These are phyloP conservation scores for Yarrowia sp. DNA, from an alignment of 805 yeast genomes.

Conservation along the genomic window DNA sequence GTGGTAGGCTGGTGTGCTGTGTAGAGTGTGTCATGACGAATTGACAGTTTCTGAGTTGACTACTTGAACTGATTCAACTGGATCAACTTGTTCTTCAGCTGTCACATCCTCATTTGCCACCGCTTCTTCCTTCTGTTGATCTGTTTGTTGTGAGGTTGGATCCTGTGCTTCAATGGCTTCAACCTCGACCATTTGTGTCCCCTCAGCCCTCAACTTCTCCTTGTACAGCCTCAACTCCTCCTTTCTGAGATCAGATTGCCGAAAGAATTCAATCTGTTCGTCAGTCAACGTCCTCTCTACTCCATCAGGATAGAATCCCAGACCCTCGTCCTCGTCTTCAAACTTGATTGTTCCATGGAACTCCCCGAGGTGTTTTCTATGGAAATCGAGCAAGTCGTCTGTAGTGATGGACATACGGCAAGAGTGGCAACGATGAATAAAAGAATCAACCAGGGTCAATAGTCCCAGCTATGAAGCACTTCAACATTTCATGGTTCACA, in stretches of 20 bases:
- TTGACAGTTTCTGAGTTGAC: too few relatives aligned
- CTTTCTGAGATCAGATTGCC: conserved; percentile 41
- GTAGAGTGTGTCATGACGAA: neutral
- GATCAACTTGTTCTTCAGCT: neutral
- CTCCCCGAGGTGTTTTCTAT: conserved; percentile 6
- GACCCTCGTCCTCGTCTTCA: conserved; percentile 5
- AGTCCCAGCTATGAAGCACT: too few relatives aligned
- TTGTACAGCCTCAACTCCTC: conserved; percentile 28
- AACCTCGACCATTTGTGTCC: neutral
- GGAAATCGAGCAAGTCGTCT: conserved; percentile 13
- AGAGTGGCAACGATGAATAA: neutral
- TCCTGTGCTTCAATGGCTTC: conserved; percentile 5
- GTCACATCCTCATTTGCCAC: neutral
- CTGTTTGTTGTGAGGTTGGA: conserved; percentile 16
- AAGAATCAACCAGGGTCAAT: neutral
- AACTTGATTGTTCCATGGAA: conserved; percentile 18
- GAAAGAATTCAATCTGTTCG: conserved; percentile 44
- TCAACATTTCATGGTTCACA: too few relatives aligned
- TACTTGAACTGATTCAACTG: neutral
- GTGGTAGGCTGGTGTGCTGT: too few relatives aligned
- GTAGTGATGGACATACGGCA: neutral
- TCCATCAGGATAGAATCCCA: conserved; percentile 44
- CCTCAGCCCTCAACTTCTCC: neutral
- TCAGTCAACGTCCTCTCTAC: conserved; percentile 44
- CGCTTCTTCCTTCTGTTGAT: neutral